phyloP scores from a whole-genome alignment of 371 early-diverging fungal species.

The Lichtheimia ornata region DNA sequence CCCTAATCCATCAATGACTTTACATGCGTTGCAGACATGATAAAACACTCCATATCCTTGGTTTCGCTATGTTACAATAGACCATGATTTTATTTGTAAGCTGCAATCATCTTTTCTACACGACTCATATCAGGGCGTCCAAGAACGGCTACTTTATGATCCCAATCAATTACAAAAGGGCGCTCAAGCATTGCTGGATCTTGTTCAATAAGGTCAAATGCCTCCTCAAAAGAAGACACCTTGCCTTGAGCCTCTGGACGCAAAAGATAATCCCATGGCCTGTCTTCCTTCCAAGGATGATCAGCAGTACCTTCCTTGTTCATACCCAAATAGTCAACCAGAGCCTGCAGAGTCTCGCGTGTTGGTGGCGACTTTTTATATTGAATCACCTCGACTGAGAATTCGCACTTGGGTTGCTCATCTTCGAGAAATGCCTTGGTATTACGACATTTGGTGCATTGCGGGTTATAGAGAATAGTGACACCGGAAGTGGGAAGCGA shows the following conservation, averaged over 20 bases:
- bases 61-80: too few species aligned
- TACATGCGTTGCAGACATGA: too few species aligned
- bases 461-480: slow-evolving; percentile 43
- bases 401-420: slow-evolving; percentile 23
- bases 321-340: slow-evolving; percentile 36
- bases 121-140: slow-evolving; percentile 45
- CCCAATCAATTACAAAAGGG: slow-evolving; percentile 46
- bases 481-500: slow-evolving; percentile 9
- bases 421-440: slow-evolving; percentile 30
- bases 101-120: slow-evolving; percentile 28
- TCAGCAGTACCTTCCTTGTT: slow-evolving; percentile 11
- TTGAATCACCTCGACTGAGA: slow-evolving; percentile 27
- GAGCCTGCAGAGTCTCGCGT: slow-evolving; percentile 19
- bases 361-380: slow-evolving; percentile 36
- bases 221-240: slow-evolving; percentile 30
- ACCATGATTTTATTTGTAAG: too few species aligned
- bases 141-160: slow-evolving; percentile 36
- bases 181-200: slow-evolving; percentile 45
- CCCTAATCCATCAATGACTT: too few species aligned
- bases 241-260: slow-evolving; percentile 36
- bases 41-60: too few species aligned
- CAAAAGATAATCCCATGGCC: slow-evolving; percentile 28
- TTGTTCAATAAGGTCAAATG: slow-evolving; percentile 30
- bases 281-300: slow-evolving; percentile 20
- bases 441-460: slow-evolving; percentile 40